Evolutionary conservation across 768 basidiomycete genomes (phyloP).

Genomic region (Termitomyces eurrhizus): DNA sequence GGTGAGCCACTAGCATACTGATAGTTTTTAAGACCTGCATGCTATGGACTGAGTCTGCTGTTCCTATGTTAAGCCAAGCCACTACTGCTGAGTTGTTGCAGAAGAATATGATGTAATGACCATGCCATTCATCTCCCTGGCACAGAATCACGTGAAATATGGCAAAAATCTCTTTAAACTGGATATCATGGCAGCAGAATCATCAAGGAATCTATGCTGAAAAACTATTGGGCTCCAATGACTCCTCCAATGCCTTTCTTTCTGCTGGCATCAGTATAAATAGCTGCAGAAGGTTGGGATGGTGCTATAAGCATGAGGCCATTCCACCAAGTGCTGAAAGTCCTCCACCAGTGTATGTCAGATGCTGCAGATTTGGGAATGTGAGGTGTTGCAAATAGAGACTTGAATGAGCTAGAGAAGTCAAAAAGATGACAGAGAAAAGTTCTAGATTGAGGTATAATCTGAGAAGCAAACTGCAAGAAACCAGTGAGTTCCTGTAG

Average conservation of each 20-base stretch:
- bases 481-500: not conserved
- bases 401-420: constrained; percentile 24
- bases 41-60: too few species aligned
- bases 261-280: not conserved
- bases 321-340: constrained; percentile 24
- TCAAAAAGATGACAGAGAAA: constrained; percentile 26
- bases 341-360: constrained; percentile 31
- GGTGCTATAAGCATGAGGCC: constrained; percentile 19
- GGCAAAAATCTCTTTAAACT: too few species aligned
- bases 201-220: not conserved
- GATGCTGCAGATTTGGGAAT: constrained; percentile 19
- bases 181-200: not conserved
- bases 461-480: constrained; percentile 30
- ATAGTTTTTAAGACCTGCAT: too few species aligned
- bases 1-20: not conserved
- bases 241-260: constrained; percentile 23
- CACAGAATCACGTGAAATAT: too few species aligned
- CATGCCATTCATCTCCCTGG: too few species aligned
- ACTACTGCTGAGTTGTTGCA: too few species aligned
- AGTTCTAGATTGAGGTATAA: constrained; percentile 25
- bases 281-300: not conserved
- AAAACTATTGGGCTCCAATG: not conserved
- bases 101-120: too few species aligned
- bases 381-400: constrained; percentile 16
- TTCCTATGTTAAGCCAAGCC: too few species aligned